These are phyloP conservation scores for Starmerella geochares DNA, from an alignment of 805 yeast species.

Conservation along the genomic window DNA sequence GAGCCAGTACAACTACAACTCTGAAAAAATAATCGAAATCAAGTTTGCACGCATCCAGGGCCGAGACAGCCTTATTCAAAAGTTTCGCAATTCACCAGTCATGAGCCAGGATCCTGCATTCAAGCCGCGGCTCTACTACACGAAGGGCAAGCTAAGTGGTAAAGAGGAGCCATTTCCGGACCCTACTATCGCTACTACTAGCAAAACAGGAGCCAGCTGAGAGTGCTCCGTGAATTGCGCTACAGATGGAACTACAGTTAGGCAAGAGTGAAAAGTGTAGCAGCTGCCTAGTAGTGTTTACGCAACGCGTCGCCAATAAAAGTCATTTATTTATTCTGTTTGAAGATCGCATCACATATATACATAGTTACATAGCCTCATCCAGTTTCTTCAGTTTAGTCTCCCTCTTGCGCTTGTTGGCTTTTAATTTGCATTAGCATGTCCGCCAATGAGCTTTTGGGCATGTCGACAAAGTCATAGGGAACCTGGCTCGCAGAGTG, in stretches of 20 bases:
- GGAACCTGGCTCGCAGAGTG: conserved; percentile 91
- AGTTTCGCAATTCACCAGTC: conserved; percentile 42
- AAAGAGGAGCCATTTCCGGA: conserved; percentile 33
- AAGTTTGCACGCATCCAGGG: conserved; percentile 48
- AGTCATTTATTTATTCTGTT: not conserved
- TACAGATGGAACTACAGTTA: too few species aligned
- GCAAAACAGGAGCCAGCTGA: not conserved
- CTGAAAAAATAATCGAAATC: conserved; percentile 43
- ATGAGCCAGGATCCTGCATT: conserved; percentile 41
- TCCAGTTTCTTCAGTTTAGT: not conserved
- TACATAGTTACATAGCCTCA: not conserved
- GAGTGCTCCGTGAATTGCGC: too few species aligned
- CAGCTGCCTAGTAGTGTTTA: not conserved
- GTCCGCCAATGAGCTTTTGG: conserved; percentile 19
- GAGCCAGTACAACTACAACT: conserved; percentile 35
- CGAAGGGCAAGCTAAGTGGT: conserved; percentile 39
- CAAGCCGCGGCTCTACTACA: conserved; percentile 41
- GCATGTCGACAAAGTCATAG: conserved; percentile 63
- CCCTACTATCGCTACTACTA: not conserved
- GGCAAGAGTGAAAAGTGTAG: too few species aligned
- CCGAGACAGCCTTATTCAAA: conserved; percentile 36
- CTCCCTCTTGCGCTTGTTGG: not conserved
- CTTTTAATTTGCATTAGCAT: conserved; percentile 20
- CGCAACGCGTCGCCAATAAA: not conserved
- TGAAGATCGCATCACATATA: not conserved